Evolutionary conservation across 1,284 basidiomycete species (phyloP), one percentile per base, ranked within the genome.

Genomic region (Malassezia vespertilionis): DNA sequence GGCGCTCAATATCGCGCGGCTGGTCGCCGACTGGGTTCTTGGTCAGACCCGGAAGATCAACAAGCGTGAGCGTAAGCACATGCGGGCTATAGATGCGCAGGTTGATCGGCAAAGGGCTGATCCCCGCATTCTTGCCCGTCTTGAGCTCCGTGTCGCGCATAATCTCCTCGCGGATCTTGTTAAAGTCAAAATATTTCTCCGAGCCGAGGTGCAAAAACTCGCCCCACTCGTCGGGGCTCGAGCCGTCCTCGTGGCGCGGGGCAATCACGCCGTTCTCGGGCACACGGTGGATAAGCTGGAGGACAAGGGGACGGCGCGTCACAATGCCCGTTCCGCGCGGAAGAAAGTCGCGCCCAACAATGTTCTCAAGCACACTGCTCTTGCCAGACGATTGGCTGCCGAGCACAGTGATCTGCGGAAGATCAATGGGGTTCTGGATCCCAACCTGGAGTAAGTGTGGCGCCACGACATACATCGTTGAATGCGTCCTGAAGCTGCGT

Each of bases 1-100:
- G 91, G 71, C 85, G 86, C 76, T 97, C 91, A 56, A 97, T 96
- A 72, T 96, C 91, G 56, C 83, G 80, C 9, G 91, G 91, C 71
- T 97, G 91, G 75, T 97, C 91, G 33, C 91, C 91, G 35, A 96
- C 90, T 14, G 91, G 91, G 9, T 88, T 76, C 74, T 93, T 93
- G 33, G 91, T 96, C 46, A 96, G 75, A 71, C 91, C 91, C 44
- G 91, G 91, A 43, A 97, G 75, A 76, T 97, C 91, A 74, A 97
- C 89, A 42, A 97, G 79, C 17, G 91, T 97, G 26, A 97, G 78
- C 7, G 91, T 96, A 53, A 96, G 79, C 65, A 96, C 90, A 62
- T 95, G 86, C 37, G 91, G 91, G 5, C 88, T 93, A 76, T 82
- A 95, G 72, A 97, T 84, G 53, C 91, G 84, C 46, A 97, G 76